These are phyloP conservation scores for Mortierella sp. DNA, from an alignment of 371 early-diverging fungal genomes.

Conservation along the genomic window DNA sequence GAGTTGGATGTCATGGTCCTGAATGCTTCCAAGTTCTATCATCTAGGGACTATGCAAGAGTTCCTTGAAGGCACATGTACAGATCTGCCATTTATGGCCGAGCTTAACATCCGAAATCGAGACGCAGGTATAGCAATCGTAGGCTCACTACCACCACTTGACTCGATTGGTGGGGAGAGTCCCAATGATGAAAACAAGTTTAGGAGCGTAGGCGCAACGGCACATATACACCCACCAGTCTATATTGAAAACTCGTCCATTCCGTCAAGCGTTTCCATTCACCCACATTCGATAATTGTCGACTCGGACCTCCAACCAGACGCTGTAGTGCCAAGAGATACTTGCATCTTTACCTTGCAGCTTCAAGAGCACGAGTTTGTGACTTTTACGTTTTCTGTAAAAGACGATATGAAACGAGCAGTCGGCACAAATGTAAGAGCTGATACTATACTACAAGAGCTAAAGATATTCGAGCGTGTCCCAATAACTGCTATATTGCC, in stretches of 20 bases:
- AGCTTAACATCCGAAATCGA: constrained; percentile 27
- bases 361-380: constrained; percentile 38
- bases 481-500: constrained; percentile 16
- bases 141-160: neutral
- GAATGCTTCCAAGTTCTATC: constrained; percentile 59
- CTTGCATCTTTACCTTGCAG: constrained; percentile 46
- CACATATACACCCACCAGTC: constrained; percentile 9
- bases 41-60: constrained; percentile 57
- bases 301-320: constrained; percentile 18
- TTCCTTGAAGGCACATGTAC: constrained; percentile 38
- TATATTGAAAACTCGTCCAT: constrained; percentile 31
- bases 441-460: neutral
- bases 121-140: constrained; percentile 15
- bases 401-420: constrained; percentile 52
- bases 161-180: neutral
- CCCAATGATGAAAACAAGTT: neutral
- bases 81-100: constrained; percentile 37
- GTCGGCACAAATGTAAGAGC: neutral
- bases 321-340: constrained; percentile 11
- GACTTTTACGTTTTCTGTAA: constrained; percentile 52
- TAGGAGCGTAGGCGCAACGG: neutral
- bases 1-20: constrained; percentile 50
- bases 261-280: constrained; percentile 1
- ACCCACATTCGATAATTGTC: constrained; percentile 20
- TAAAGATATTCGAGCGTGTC: constrained; percentile 27